A percentile compares a stretch with the other conserved stretches of the same genome.
These are phyloP conservation scores for Podaxis carcinomalis DNA, from an alignment of 768 basidiomycete species.

Conservation along the genomic window DNA sequence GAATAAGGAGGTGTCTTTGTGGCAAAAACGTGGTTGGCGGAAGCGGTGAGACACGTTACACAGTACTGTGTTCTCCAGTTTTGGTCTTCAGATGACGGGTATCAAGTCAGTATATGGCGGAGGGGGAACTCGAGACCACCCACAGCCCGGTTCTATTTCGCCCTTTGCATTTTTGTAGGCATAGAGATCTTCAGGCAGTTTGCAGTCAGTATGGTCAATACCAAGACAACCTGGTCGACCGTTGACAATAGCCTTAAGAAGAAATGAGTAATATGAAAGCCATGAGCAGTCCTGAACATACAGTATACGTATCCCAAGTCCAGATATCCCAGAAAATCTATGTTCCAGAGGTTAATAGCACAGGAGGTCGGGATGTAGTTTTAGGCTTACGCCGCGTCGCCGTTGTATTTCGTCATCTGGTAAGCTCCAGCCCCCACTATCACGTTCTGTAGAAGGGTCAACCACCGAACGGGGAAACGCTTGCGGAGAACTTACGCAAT, in stretches of 20 bases:
- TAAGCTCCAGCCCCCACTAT: conserved; percentile 45
- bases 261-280: not conserved
- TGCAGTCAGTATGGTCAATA: conserved; percentile 47
- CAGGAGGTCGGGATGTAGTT: not conserved
- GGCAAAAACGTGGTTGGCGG: conserved; percentile 39
- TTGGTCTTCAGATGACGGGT: conserved; percentile 26
- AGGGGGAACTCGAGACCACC: conserved; percentile 13
- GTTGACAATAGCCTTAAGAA: conserved; percentile 37
- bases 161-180: conserved; percentile 26
- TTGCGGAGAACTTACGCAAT: conserved; percentile 36
- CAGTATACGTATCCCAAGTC: conserved; percentile 46
- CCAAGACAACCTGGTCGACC: conserved; percentile 46
- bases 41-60: conserved; percentile 39
- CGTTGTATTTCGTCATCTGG: conserved; percentile 40
- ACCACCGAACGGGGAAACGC: not conserved
- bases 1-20: conserved; percentile 35
- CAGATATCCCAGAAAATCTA: conserved; percentile 53
- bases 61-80: conserved; percentile 43
- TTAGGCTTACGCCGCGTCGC: conserved; percentile 30
- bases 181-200: conserved; percentile 44
- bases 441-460: conserved; percentile 35
- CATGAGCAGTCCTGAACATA: conserved; percentile 19
- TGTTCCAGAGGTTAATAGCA: not conserved
- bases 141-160: conserved; percentile 39
- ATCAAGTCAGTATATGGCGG: not conserved